Evolutionary conservation across 805 yeast species (phyloP).

Genomic region (Kluyveromyces wickerhamii): DNA sequence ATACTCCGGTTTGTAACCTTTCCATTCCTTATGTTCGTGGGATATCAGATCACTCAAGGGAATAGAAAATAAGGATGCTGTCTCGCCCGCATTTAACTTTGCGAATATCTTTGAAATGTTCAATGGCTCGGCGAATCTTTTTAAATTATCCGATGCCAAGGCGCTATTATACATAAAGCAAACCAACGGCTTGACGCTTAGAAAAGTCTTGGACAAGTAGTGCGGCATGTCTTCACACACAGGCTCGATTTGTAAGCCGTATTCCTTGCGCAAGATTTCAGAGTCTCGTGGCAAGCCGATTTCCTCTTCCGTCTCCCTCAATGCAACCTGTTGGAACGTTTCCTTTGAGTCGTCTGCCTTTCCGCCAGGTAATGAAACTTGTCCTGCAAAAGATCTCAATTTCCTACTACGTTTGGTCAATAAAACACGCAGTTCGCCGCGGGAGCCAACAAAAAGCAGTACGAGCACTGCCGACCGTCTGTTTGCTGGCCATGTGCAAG

Average conservation of each 20-base stretch:
- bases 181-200: slow-evolving; percentile 76
- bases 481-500: slow-evolving; percentile 61
- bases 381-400: slow-evolving; percentile 75
- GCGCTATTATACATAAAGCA: slow-evolving; percentile 44
- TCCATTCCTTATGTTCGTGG: slow-evolving; percentile 11
- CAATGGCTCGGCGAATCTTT: slow-evolving; percentile 25
- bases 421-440: slow-evolving; percentile 69
- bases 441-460: slow-evolving; percentile 60
- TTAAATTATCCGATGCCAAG: slow-evolving; percentile 14
- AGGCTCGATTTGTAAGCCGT: slow-evolving; percentile 53
- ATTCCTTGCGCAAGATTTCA: slow-evolving; percentile 33
- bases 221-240: slow-evolving; percentile 57
- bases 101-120: slow-evolving; percentile 29
- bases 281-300: slow-evolving; percentile 60
- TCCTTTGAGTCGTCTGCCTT: slow-evolving; percentile 68
- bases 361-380: slow-evolving; percentile 91
- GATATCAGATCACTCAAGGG: slow-evolving; percentile 54
- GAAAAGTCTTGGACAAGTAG: slow-evolving; percentile 71
- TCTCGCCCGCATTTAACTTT: slow-evolving; percentile 67
- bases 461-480: slow-evolving; percentile 78
- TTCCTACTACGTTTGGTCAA: slow-evolving; percentile 69
- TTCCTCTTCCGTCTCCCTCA: slow-evolving; percentile 83
- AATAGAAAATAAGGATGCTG: slow-evolving; percentile 60
- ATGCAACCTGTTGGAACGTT: slow-evolving; percentile 60
- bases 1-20: slow-evolving; percentile 26